These are phyloP conservation scores for Gastrolobium bilobum DNA, from an alignment of 306 rosid genomes.

Conservation along the genomic window DNA sequence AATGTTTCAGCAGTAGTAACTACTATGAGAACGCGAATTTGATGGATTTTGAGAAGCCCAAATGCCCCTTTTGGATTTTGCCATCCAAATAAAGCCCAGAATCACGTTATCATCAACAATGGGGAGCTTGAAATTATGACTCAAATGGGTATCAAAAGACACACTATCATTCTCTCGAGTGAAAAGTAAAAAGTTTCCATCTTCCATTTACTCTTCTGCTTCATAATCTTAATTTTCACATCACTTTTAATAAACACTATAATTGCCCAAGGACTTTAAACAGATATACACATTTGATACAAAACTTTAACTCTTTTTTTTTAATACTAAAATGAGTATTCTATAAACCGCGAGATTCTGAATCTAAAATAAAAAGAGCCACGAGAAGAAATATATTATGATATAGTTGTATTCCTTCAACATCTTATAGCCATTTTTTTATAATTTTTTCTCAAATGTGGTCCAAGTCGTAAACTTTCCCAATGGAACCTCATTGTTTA, in stretches of 20 bases:
- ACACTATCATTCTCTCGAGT: background rate
- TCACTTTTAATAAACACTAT: background rate
- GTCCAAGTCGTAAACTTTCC: conserved; percentile 37
- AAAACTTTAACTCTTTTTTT: background rate
- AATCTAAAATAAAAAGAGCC: background rate
- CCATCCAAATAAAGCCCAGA: background rate
- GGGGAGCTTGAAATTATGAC: background rate
- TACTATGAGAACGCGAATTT: background rate
- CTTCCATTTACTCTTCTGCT: background rate
- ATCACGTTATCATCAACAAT: background rate
- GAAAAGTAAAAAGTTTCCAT: background rate
- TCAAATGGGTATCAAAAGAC: background rate
- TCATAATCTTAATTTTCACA: background rate
- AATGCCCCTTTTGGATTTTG: background rate
- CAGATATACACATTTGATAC: background rate
- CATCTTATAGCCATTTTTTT: background rate
- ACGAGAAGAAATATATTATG: background rate
- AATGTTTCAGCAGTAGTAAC: conserved; percentile 2
- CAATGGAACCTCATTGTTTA: conserved; percentile 29
- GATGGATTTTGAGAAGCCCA: background rate
- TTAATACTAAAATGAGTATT: background rate
- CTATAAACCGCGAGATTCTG: background rate
- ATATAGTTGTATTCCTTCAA: background rate
- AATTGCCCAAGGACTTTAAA: background rate
- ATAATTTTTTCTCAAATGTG: background rate